phyloP scores from a whole-genome alignment of 257 asterid genomes.

The Voacanga thouarsii region DNA sequence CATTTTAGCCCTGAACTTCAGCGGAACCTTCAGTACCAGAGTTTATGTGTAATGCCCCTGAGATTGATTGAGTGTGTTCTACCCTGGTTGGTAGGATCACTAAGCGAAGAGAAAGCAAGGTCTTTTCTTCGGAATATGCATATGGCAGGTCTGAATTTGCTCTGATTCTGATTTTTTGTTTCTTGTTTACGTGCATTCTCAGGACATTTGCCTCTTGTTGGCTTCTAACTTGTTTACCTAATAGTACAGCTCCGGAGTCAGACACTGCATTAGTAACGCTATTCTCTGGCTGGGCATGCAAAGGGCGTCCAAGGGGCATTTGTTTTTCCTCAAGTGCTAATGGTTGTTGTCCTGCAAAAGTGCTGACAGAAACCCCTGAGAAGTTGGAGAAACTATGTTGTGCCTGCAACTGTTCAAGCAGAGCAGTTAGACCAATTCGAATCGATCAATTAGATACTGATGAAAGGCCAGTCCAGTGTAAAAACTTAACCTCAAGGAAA shows the following conservation, averaged over 20 bases:
- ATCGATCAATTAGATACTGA: constrained; percentile 29
- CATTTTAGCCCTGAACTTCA: constrained; percentile 77
- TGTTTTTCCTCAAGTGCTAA: constrained; percentile 63
- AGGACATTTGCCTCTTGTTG: constrained; percentile 18
- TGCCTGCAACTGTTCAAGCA: constrained; percentile 48
- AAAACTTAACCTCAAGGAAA: constrained; percentile 26
- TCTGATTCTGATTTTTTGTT: constrained; percentile 7
- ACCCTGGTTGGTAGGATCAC: constrained; percentile 91
- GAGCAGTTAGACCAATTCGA: constrained; percentile 24
- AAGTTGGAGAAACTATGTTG: constrained; percentile 36
- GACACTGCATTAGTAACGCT: constrained; percentile 86
- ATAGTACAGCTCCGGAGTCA: constrained; percentile 76
- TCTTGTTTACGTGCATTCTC: constrained; percentile 1
- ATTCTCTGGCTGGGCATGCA: constrained; percentile 98
- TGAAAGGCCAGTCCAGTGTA: constrained; percentile 39
- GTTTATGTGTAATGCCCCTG: constrained; percentile 95
- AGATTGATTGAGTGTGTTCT: constrained; percentile 88
- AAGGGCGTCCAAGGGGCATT: constrained; percentile 63
- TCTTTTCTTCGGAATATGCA: constrained; percentile 78
- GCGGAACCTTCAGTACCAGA: constrained; percentile 79
- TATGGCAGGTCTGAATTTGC: constrained; percentile 63
- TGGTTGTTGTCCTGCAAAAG: constrained; percentile 63
- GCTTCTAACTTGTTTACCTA: constrained; percentile 23
- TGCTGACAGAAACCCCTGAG: constrained; percentile 34
- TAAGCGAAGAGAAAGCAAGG: constrained; percentile 82